A percentile compares a stretch with the other conserved stretches of the same genome.
These are phyloP conservation scores for Pezicula radicicola DNA, from an alignment of 2,329 filamentous ascomycete genomes.

Conservation along the genomic window DNA sequence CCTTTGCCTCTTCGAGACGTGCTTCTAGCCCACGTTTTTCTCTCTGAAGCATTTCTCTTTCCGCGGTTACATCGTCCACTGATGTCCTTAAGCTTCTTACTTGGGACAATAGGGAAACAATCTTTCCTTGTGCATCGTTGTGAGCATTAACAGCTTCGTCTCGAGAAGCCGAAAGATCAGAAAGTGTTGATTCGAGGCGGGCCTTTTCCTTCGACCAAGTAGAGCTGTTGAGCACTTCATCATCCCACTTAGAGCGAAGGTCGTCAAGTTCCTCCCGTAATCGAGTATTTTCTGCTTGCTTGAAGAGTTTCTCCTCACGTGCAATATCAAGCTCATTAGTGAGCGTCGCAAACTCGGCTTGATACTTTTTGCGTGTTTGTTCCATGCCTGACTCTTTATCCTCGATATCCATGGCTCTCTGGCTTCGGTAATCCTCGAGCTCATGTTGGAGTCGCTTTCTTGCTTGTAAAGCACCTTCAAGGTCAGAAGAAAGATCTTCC, in stretches of 20 bases:
- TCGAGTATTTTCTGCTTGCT: constrained; percentile 80
- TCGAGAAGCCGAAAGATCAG: constrained; percentile 84
- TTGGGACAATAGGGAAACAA: constrained; percentile 86
- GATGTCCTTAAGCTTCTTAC: constrained; percentile 79
- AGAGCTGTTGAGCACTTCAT: constrained; percentile 94
- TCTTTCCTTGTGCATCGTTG: constrained; percentile 91
- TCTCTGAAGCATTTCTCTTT: constrained; percentile 78
- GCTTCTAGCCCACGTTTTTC: constrained; percentile 90
- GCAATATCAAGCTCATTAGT: constrained; percentile 92
- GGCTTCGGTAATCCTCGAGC: constrained; percentile 93
- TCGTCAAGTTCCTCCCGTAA: constrained; percentile 96
- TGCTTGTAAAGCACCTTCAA: constrained; percentile 79
- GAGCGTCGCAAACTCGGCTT: constrained; percentile 83
- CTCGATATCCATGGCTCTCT: constrained; percentile 93
- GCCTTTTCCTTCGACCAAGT: constrained; percentile 99
- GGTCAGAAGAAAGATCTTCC: constrained; percentile 87
- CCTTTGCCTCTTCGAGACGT: constrained; percentile 81
- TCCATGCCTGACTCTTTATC: constrained; percentile 96
- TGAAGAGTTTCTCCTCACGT: constrained; percentile 82
- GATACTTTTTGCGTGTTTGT: constrained; percentile 96
- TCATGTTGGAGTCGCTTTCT: constrained; percentile 96
- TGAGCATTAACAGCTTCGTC: constrained; percentile 92
- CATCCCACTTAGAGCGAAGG: constrained; percentile 93
- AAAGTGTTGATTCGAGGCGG: constrained; percentile 82
- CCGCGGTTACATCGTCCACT: constrained; percentile 80